Percentiles rank a stretch among this genome's conserved stretches.
phyloP scores from a whole-genome alignment of 2,329 filamentous ascomycete species.

The Westerdykella sp. region DNA sequence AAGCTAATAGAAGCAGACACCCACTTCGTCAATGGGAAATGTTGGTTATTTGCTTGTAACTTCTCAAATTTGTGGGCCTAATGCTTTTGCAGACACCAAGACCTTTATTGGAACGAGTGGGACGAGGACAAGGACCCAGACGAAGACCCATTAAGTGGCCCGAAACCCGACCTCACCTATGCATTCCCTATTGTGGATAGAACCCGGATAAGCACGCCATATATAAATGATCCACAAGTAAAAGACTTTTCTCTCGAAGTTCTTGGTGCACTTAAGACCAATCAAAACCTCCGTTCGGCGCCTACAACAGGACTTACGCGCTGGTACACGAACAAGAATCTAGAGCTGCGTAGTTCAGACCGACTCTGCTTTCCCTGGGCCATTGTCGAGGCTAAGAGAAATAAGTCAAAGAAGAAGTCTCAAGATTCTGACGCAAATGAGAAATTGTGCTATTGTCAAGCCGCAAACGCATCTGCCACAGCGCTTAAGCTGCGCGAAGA shows the following conservation, averaged over 20 bases:
- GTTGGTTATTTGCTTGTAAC: background rate
- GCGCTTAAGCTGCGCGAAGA: slow-evolving; percentile 8
- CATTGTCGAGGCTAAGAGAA: slow-evolving; percentile 8
- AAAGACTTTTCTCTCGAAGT: slow-evolving; percentile 6
- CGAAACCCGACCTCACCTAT: slow-evolving; percentile 12
- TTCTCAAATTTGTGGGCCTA: background rate
- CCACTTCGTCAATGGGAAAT: slow-evolving; percentile 1
- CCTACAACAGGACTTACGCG: slow-evolving; percentile 3
- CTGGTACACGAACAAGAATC: background rate
- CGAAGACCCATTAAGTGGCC: slow-evolving; percentile 1
- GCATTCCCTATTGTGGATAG: slow-evolving; percentile 7
- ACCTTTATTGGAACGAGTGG: slow-evolving; percentile 2
- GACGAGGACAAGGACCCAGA: background rate
- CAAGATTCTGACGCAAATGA: background rate
- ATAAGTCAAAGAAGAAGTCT: background rate
- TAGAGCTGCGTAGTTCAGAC: slow-evolving; percentile 1
- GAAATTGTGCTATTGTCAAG: slow-evolving; percentile 12
- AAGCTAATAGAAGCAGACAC: slow-evolving; percentile 1
- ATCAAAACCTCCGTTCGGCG: slow-evolving; percentile 1
- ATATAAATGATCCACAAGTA: slow-evolving; percentile 1
- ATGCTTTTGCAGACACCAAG: background rate
- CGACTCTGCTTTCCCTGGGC: slow-evolving; percentile 13
- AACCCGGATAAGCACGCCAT: background rate
- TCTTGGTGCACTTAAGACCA: slow-evolving; percentile 4
- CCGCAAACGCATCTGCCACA: slow-evolving; percentile 11